Evolutionary conservation across 139 green algal genomes (phyloP).

Genomic region (Micromonas commoda): DNA sequence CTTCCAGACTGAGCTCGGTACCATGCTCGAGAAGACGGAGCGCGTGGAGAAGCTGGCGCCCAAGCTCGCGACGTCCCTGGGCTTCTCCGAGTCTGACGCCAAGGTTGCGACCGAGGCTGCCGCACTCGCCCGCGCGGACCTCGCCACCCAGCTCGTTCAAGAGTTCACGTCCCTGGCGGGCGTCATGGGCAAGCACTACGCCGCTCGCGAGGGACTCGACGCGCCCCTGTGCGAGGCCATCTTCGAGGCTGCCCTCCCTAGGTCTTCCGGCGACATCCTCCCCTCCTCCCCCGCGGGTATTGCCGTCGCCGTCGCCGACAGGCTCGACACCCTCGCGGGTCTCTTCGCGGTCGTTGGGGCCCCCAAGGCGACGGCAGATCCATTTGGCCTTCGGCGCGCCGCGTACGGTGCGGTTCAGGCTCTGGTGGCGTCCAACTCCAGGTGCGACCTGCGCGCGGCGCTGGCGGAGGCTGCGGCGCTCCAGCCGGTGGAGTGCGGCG

Average conservation of each 20-base stretch:
- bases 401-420: constrained; percentile 74
- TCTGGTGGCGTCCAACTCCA: constrained; percentile 61
- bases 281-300: constrained; percentile 57
- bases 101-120: constrained; percentile 51
- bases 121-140: constrained; percentile 73
- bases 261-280: constrained; percentile 66
- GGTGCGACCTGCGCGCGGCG: constrained; percentile 52
- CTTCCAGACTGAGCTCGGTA: constrained; percentile 85
- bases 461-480: constrained; percentile 53
- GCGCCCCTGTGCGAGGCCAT: constrained; percentile 60
- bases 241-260: constrained; percentile 79
- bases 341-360: constrained; percentile 79
- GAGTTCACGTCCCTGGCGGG: constrained; percentile 96
- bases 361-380: constrained; percentile 80
- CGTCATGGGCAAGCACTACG: constrained; percentile 86
- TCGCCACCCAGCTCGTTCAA: constrained; percentile 82
- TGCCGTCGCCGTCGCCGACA: constrained; percentile 53
- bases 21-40: constrained; percentile 80
- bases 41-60: constrained; percentile 63
- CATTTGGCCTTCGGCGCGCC: constrained; percentile 82
- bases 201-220: constrained; percentile 30
- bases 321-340: constrained; percentile 88
- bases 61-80: constrained; percentile 47
- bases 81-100: constrained; percentile 29
- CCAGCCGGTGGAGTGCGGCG: constrained; percentile 67